These are phyloP conservation scores for Sequoiadendron giganteum DNA, from an alignment of 75 land plant species.

Conservation along the genomic window DNA sequence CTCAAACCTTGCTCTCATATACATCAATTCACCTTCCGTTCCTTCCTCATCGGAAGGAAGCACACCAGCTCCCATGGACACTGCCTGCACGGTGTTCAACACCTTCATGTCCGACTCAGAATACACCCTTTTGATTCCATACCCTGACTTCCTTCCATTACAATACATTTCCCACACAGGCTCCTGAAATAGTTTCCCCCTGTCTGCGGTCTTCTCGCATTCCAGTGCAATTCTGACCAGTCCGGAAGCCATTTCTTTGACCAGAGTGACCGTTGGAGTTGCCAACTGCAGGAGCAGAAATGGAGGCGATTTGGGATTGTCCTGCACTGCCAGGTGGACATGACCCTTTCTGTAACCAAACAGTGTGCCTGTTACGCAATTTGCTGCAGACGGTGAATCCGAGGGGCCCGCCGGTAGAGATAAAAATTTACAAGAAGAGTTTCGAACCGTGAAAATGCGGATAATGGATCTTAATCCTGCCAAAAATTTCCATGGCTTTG, in stretches of 20 bases:
- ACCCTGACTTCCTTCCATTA: slow-evolving; percentile 71
- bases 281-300: slow-evolving; percentile 55
- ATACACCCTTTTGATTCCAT: slow-evolving; percentile 37
- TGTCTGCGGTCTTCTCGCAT: slow-evolving; percentile 36
- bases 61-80: slow-evolving; percentile 86
- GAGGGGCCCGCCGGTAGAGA: slow-evolving; percentile 22
- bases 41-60: slow-evolving; percentile 37
- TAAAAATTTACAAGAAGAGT: slow-evolving; percentile 12
- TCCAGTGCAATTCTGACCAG: slow-evolving; percentile 75
- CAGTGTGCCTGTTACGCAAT: slow-evolving; percentile 61
- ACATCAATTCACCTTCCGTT: slow-evolving; percentile 54
- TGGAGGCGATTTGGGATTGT: slow-evolving; percentile 47
- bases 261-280: slow-evolving; percentile 49
- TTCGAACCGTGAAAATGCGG: background rate
- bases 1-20: slow-evolving; percentile 81
- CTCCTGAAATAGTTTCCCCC: slow-evolving; percentile 42
- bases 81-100: slow-evolving; percentile 51
- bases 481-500: background rate
- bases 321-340: slow-evolving; percentile 65
- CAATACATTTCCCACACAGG: slow-evolving; percentile 75
- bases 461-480: background rate
- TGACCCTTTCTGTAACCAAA: slow-evolving; percentile 69
- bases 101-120: slow-evolving; percentile 48
- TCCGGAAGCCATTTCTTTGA: slow-evolving; percentile 83
- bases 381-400: slow-evolving; percentile 8